Base-by-base conservation (phyloP, 1,284 basidiomycete species). In the Amylostereum areolatum region DNA sequence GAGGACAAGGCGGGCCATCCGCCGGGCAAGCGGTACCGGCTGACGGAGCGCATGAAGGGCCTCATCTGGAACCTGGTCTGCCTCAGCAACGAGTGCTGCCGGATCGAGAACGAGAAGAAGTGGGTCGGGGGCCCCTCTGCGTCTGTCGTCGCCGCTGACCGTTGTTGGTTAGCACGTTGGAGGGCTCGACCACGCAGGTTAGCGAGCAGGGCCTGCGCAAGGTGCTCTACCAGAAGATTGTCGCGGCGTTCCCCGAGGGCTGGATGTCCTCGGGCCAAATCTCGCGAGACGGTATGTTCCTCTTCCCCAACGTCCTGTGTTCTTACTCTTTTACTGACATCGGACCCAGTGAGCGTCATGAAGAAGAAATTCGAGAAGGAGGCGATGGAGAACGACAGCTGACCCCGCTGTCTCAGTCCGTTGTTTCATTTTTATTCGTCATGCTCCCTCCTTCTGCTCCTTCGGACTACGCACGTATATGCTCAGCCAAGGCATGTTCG, bases 91-190 rank as follows among this genome's bases (percentile, higher is more conserved):
- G 88, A 90, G 67, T 81, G 81, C 49, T 87, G 83, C 66, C 68
- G 85, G 57, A 66, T 91, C 63, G 86, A 89, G 69, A 89, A 90
- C 59, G 85, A 89, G 77, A 89, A 89, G 66, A 87, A 88, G 86
- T 89, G 61, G 31, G 85, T 76, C 18, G 3, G 29, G 31, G 2
- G 9, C 9, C 46, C n/a, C 18, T 46, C 40, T 27, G 28, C 50
- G 18, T 43, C 29, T 36, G 12, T 32, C 25, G 18, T 10, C 54
- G 46, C 44, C 53, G 41, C 48, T 45, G 28, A 27, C 31, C 37
- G 40, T 31, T n/a, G 6, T 33, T 46, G 24, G 51, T 2, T 54
- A 89, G 87, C 58, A 63, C 70, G 18, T 66, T 88, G 37, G 88
- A 90, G 59, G 78, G 78, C 5, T 80, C 73, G 27, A 78, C 81